Base-by-base conservation (phyloP, 2,329 filamentous ascomycete genomes). In the Aureobasidium zeae region DNA sequence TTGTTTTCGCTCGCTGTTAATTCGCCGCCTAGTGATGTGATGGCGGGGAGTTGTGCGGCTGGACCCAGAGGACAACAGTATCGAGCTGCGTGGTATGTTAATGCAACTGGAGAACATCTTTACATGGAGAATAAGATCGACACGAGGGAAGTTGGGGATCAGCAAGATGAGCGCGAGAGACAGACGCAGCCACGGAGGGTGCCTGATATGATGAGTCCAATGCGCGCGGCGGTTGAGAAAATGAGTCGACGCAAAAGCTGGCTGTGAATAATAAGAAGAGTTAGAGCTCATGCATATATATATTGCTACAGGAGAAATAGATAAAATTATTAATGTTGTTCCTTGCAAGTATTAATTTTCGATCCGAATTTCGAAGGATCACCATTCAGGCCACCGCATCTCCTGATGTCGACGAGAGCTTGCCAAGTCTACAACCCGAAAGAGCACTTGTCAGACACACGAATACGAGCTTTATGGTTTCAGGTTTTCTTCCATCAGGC, bases 1-100 rank as follows among this genome's bases (percentile, higher is more conserved):
- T 64, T 87, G 2, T 87, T 88, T 53, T 69, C 77, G 0, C 62
- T 87, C 0, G 80, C 82, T 2, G 68, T 88, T 41, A 86, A 86
- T 55, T 74, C 68, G 19, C 76, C 76, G 0, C 69, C 71, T 0
- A 70, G 65, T 5, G 56, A 66, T 2, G 59, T 65, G 3, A 52
- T 80, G n/a, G 63, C 66, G 0, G 77, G 76, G 0, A 69, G 66
- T 5, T 78, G 75, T 53, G 76, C 74, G 1, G 69, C 64, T 10
- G 76, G 75, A 0, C 75, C 75, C 0, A 61, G 64, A 12, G 70
- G 70, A 0, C 58, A 63, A 11, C 68, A 76, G 47, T 67, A 73
- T 30, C 59, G 58, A 20, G 62, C 66, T 4, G 61, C 61, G 15
- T 71, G 67, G 68, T 44, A 38, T 29, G 29, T 49, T 4, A 36